These are phyloP conservation scores for Aspergillus proliferans DNA, from an alignment of 2,329 filamentous ascomycete species.

Conservation along the genomic window DNA sequence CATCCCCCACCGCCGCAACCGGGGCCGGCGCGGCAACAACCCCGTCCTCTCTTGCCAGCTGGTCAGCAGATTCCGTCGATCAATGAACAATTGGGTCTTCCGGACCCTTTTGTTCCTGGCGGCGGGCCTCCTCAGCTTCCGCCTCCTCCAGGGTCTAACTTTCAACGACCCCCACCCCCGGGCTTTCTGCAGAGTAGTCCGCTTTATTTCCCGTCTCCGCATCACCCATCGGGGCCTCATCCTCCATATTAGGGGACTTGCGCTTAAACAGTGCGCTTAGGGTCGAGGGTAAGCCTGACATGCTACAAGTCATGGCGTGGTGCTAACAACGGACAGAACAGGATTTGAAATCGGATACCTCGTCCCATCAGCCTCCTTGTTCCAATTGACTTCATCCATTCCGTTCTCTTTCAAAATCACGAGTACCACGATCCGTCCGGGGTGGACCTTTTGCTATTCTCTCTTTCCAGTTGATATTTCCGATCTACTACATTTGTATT, in stretches of 20 bases:
- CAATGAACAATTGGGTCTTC: constrained; percentile 27
- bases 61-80: constrained; percentile 25
- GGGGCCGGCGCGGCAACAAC: constrained; percentile 22
- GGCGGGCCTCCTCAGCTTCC: constrained; percentile 34
- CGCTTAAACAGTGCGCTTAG: no score
- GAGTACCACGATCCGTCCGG: no score
- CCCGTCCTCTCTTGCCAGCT: constrained; percentile 33
- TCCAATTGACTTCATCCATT: no score
- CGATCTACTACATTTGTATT: not conserved
- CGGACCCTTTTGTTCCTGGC: constrained; percentile 32
- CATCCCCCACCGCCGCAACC: constrained; percentile 13
- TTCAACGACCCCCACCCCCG: constrained; percentile 26
- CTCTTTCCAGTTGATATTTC: no score
- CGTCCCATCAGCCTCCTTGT: no score
- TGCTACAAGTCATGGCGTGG: no score
- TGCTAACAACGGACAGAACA: no score
- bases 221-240: constrained; percentile 11
- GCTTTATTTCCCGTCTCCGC: constrained; percentile 19
- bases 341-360: no score
- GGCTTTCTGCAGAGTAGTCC: constrained; percentile 18
- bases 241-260: constrained; percentile 10
- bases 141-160: constrained; percentile 34
- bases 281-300: no score
- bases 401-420: no score
- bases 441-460: no score